Conservation (phyloP, 768 basidiomycete genomes). For the Crucibulum laeve region DNA sequence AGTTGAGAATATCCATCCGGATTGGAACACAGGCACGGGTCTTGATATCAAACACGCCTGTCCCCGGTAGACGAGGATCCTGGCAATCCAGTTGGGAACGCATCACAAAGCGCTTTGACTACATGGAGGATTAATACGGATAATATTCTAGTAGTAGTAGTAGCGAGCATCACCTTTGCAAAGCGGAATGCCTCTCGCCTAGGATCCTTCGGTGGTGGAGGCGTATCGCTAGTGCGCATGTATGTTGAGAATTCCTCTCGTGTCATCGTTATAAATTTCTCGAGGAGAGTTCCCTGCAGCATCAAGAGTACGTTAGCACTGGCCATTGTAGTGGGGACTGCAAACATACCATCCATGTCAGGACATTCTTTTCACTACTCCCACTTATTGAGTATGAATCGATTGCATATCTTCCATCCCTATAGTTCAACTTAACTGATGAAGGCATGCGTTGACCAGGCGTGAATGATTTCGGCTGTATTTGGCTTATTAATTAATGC, state of each 20-base stretch:
- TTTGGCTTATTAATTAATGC: slow-evolving; percentile 3
- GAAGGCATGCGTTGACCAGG: slow-evolving; percentile 76
- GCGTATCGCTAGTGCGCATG: slow-evolving; percentile 32
- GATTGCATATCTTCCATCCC: slow-evolving; percentile 63
- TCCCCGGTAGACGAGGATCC: slow-evolving; percentile 77
- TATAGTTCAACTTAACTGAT: slow-evolving; percentile 60
- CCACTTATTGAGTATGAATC: slow-evolving; percentile 47
- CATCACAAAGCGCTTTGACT: slow-evolving; percentile 74
- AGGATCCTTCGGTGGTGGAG: slow-evolving; percentile 21
- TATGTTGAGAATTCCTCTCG: slow-evolving; percentile 58
- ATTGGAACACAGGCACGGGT: slow-evolving; percentile 85
- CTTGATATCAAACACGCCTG: slow-evolving; percentile 94
- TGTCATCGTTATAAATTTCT: slow-evolving; percentile 78
- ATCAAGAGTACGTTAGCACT: neutral
- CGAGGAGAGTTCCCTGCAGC: slow-evolving; percentile 77
- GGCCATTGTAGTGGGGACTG: neutral
- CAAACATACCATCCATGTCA: slow-evolving; percentile 65
- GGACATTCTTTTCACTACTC: slow-evolving; percentile 56
- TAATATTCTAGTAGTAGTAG: neutral
- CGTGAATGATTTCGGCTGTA: slow-evolving; percentile 61
- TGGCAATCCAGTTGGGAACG: slow-evolving; percentile 93
- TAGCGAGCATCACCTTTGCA: slow-evolving; percentile 55
- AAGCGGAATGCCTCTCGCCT: slow-evolving; percentile 80
- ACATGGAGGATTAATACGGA: slow-evolving; percentile 1
- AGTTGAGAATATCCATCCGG: slow-evolving; percentile 82